These are phyloP conservation scores for Beta corolliflora DNA, from an alignment of 179 eudicot genomes.

Conservation along the genomic window DNA sequence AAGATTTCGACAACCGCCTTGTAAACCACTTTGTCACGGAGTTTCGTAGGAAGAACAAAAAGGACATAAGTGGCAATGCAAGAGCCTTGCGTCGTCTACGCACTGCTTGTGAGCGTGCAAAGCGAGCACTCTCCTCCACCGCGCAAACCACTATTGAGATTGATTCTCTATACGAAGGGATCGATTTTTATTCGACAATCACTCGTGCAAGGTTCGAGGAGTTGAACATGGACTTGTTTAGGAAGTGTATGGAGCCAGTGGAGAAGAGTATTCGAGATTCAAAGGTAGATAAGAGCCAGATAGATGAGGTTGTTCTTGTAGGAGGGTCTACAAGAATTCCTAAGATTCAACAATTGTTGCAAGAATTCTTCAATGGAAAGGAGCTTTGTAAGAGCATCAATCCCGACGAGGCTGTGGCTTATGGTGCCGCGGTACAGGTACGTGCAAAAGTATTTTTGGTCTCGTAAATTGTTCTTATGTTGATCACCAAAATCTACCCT, in stretches of 20 bases:
- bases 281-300: constrained; percentile 26
- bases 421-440: constrained; percentile 36
- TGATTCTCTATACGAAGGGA: constrained; percentile 24
- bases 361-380: constrained; percentile 47
- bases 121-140: constrained; percentile 21
- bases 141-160: constrained; percentile 28
- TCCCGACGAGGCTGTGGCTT: constrained; percentile 48
- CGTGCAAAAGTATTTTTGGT: no score
- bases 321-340: constrained; percentile 33
- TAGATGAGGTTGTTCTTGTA: constrained; percentile 31
- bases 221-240: constrained; percentile 31
- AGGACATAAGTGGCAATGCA: constrained; percentile 29
- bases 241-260: constrained; percentile 36
- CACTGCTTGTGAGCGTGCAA: constrained; percentile 29
- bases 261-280: constrained; percentile 33
- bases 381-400: constrained; percentile 48
- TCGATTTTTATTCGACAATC: constrained; percentile 25
- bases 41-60: constrained; percentile 27
- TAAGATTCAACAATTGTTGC: constrained; percentile 33
- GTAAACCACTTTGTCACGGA: constrained; percentile 30
- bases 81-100: constrained; percentile 21
- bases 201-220: constrained; percentile 33
- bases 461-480: no score
- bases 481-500: no score
- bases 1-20: constrained; percentile 28